Percentiles rank a stretch among this genome's conserved stretches.
phyloP scores from a whole-genome alignment of 2,329 filamentous ascomycete genomes.

The Paramyrothecium sp. region DNA sequence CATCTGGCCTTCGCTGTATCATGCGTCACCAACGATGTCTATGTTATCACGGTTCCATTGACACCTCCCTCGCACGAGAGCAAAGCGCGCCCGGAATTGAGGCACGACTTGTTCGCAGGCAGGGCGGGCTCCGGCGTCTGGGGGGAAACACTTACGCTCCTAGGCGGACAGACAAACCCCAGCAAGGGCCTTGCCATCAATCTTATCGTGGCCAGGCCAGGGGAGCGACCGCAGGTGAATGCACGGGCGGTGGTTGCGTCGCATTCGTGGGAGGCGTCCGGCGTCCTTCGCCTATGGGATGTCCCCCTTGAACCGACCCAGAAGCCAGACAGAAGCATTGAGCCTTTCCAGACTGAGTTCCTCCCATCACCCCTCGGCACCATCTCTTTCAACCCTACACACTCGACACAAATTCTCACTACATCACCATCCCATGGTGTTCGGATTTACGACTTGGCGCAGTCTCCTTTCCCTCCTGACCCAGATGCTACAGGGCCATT shows the following conservation, averaged over 20 bases:
- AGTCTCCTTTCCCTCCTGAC: constrained; percentile 50
- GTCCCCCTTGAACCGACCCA: constrained; percentile 45
- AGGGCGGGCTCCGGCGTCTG: constrained; percentile 60
- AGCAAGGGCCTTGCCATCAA: constrained; percentile 57
- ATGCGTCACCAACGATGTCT: constrained; percentile 56
- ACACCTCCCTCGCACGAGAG: constrained; percentile 60
- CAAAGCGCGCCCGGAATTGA: constrained; percentile 55
- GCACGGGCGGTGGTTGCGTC: constrained; percentile 56
- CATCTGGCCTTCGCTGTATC: constrained; percentile 61
- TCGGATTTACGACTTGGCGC: constrained; percentile 61
- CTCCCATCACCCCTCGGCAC: constrained; percentile 52
- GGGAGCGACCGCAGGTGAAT: constrained; percentile 33
- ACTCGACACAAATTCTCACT: constrained; percentile 56
- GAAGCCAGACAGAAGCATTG: constrained; percentile 25
- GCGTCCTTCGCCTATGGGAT: constrained; percentile 58
- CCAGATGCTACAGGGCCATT: constrained; percentile 49
- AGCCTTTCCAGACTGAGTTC: constrained; percentile 61
- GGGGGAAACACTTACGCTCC: constrained; percentile 56
- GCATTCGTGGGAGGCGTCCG: constrained; percentile 58
- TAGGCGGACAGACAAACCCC: constrained; percentile 51
- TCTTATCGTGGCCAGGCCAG: constrained; percentile 40
- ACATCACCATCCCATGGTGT: constrained; percentile 55
- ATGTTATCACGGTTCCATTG: constrained; percentile 57
- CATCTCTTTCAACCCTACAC: constrained; percentile 61
- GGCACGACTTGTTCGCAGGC: constrained; percentile 47